These are phyloP conservation scores for Spathaspora sp. DNA, from an alignment of 805 yeast genomes.

Conservation along the genomic window DNA sequence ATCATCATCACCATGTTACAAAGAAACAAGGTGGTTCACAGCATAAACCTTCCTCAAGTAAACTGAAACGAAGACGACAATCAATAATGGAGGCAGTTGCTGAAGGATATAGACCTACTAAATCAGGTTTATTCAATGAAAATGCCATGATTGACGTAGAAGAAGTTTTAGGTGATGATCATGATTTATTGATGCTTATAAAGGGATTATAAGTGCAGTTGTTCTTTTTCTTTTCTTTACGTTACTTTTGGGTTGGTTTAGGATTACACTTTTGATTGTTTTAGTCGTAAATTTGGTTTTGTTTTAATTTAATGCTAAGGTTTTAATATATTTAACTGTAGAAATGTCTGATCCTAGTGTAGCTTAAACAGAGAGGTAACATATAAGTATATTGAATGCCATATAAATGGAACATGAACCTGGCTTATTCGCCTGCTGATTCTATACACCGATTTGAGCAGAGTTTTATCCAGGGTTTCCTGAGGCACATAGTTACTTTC, in stretches of 20 bases:
- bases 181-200: slow-evolving; percentile 42
- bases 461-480: too few species aligned
- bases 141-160: slow-evolving; percentile 72
- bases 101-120: slow-evolving; percentile 73
- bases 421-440: too few species aligned
- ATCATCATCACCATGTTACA: background rate
- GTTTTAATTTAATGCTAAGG: background rate
- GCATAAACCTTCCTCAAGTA: slow-evolving; percentile 10
- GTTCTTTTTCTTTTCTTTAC: background rate
- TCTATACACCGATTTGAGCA: too few species aligned
- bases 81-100: slow-evolving; percentile 72
- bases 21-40: background rate
- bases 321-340: background rate
- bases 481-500: too few species aligned
- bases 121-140: slow-evolving; percentile 73
- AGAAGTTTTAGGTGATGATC: slow-evolving; percentile 56
- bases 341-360: background rate
- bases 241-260: background rate
- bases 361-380: too few species aligned
- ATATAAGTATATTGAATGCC: too few species aligned
- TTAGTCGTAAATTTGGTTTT: background rate
- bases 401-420: too few species aligned
- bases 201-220: slow-evolving; percentile 18
- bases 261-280: background rate
- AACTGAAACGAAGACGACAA: slow-evolving; percentile 51